Evolutionary conservation across 331 rosid genomes (phyloP), one percentile per base, ranked within the genome.

Genomic region (Malus hybrid): DNA sequence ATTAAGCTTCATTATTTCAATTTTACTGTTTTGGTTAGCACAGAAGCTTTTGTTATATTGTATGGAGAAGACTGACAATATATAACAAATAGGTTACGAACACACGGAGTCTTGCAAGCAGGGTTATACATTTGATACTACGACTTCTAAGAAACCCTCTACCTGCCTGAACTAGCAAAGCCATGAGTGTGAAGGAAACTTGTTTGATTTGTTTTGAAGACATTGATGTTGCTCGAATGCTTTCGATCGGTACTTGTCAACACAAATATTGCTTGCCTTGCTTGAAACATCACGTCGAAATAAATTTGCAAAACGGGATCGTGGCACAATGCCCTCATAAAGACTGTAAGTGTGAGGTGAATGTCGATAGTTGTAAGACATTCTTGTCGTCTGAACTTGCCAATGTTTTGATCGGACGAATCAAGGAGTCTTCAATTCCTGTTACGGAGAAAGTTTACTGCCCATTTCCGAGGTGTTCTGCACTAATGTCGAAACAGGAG

Each of bases 201-300:
- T 90, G 93, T 74, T 76, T 74, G 24, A 88, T 92, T 75, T 92
- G 97, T 81, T 84, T 81, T 64, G 93, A 88, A 79, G 92, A 87
- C 70, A 63, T 70, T 10, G 78, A 73, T 71, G 76, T 22, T 50
- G 72, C 70, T 81, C 74, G 75, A 53, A 77, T 91, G 83, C 83
- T 89, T 78, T 80, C 87, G 5, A 78, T 92, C 60, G 88, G 83
- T 81, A 85, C 81, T 60, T 92, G 97, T 75, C 65, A 81, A 11
- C 97, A 92, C 81, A 72, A 87, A 46, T 92, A 85, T 65, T 88
- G 97, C 83, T 77, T 84, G 68, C 78, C 92, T 20, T 92, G 97
- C 72, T 87, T 88, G 91, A 86, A 83, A 74, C 89, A 83, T 73
- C 92, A 92, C 72, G 89, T 90, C 66, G 92, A 92, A 78, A 92